Evolutionary conservation across 2,329 filamentous ascomycete genomes (phyloP), one percentile per base, ranked within the genome.

Genomic region (Chaetothyriales sp.): DNA sequence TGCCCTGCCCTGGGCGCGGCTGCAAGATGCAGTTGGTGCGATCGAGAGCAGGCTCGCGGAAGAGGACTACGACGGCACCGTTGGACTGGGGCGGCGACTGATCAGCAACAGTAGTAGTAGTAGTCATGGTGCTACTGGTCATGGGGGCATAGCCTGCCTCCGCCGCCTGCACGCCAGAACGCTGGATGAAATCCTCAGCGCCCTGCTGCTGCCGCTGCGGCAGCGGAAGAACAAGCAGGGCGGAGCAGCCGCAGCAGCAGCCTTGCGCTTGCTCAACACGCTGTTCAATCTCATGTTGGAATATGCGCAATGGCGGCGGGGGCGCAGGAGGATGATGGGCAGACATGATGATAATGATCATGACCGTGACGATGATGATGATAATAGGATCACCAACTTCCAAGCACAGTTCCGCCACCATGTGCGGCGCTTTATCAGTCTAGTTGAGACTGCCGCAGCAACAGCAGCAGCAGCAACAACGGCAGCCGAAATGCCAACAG

Each of bases 161-260:
- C 74, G 81, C 19, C 75, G 79, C 44, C 77, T 81, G 20, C 87
- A 94, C 58, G 82, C 88, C 54, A 72, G 77, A 32, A 77, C 82
- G 6, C 72, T 95, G 1, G 83, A 93, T 62, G 74, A 79, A 48
- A 87, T 93, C 46, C 77, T 89, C 68, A 78, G 80, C 54, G 78
- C 79, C 0, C 69, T 92, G 0, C 74, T 95, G 12, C 69, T 94
- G 3, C 32, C 10, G 15, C 22, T 3, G 22, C 22, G 22, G 22
- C 22, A 6, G 22, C 22, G 22, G 22, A 25, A 3, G 22, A 25
- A n/a, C n/a, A 39, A 39, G 32, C 32, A 39, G 32, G 15, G 32
- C 32, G 32, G 15, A 39, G 32, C 9, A 39, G 32, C 32, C 10
- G 32, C 32, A 10, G 32, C 12, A 39, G 32, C 9, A 39, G 32